Conservation (phyloP, 2,329 filamentous ascomycete genomes). For the Penicillium vulpinum region DNA sequence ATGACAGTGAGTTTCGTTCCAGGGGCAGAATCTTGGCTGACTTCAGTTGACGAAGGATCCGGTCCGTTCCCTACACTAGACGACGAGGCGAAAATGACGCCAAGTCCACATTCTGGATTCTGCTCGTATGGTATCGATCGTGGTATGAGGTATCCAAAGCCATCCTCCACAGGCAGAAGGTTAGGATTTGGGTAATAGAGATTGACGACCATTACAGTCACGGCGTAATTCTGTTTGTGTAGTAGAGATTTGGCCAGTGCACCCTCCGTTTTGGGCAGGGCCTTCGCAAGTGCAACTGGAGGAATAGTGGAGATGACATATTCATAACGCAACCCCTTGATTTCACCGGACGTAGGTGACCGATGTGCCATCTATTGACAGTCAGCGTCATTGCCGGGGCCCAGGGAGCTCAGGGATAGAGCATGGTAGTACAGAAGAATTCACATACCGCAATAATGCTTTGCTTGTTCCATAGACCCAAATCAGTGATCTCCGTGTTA, state of each 20-base stretch:
- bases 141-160: conserved; percentile 92
- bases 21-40: conserved; percentile 47
- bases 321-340: conserved; percentile 19
- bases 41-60: neutral
- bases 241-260: conserved; percentile 21
- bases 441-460: conserved; percentile 2
- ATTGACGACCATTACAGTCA: conserved; percentile 90
- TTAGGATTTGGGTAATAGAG: conserved; percentile 71
- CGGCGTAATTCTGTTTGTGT: conserved; percentile 56
- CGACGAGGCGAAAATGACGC: conserved; percentile 88
- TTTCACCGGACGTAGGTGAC: neutral
- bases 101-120: conserved; percentile 81
- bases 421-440: neutral
- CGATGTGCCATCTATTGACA: conserved; percentile 18
- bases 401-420: neutral
- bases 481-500: conserved; percentile 49
- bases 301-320: conserved; percentile 38
- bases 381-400: conserved; percentile 4
- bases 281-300: conserved; percentile 27
- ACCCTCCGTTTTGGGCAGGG: conserved; percentile 17
- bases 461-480: neutral
- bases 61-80: conserved; percentile 51
- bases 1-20: conserved; percentile 93
- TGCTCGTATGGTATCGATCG: conserved; percentile 66
- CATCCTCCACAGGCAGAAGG: conserved; percentile 62